These are phyloP conservation scores for Eucalyptus victrix DNA, from an alignment of 345 rosid genomes.

Conservation along the genomic window DNA sequence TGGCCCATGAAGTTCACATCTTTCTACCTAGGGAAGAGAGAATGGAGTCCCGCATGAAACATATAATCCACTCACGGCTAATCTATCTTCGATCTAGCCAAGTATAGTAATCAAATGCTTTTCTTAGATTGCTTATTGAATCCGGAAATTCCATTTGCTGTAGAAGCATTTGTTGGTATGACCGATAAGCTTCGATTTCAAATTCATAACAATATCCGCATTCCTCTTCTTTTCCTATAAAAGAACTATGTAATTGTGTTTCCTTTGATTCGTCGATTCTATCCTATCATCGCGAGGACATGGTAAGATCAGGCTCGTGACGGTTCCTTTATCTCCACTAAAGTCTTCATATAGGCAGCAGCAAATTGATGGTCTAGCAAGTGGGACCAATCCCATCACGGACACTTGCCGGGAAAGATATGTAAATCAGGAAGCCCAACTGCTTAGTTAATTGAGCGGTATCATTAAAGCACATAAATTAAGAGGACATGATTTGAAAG, in stretches of 20 bases:
- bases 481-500: neutral
- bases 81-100: neutral
- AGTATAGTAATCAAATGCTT: neutral
- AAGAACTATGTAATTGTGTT: neutral
- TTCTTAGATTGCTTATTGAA: neutral
- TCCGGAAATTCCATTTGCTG: neutral
- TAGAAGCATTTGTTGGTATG: neutral
- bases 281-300: neutral
- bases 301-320: neutral
- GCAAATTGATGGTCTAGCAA: neutral
- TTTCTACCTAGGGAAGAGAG: neutral
- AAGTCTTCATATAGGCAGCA: neutral
- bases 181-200: neutral
- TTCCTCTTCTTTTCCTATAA: neutral
- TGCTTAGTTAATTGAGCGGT: neutral
- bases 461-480: neutral
- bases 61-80: neutral
- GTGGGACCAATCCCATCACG: neutral
- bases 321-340: neutral
- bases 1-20: neutral
- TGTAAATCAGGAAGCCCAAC: neutral
- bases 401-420: neutral
- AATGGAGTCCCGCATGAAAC: neutral
- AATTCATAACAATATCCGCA: neutral
- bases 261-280: neutral